Evolutionary conservation across 2,329 filamentous ascomycete genomes (phyloP).

Genomic region (Neurospora sp.): DNA sequence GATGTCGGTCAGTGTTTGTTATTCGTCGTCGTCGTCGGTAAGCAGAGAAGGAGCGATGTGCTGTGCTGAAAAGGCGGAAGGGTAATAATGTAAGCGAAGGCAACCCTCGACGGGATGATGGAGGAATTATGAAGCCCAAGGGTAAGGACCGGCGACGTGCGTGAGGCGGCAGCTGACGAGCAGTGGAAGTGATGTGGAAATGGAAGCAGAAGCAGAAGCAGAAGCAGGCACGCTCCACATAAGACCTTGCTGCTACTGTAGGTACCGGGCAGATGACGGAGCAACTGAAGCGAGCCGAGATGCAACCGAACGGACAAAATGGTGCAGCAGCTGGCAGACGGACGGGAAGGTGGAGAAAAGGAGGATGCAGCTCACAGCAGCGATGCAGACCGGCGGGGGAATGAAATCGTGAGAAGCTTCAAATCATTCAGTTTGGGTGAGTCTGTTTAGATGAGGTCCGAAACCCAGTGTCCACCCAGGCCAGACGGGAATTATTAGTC

Average conservation of each 20-base stretch:
- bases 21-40: neutral
- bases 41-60: neutral
- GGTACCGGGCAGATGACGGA: neutral
- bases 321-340: neutral
- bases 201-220: neutral
- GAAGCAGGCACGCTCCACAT: neutral
- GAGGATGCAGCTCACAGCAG: neutral
- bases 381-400: neutral
- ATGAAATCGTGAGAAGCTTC: neutral
- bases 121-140: neutral
- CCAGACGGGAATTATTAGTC: neutral
- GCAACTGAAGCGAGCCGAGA: neutral
- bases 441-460: neutral
- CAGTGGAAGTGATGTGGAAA: neutral
- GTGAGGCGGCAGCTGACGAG: neutral
- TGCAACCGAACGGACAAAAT: neutral
- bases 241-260: neutral
- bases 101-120: conserved; percentile 8
- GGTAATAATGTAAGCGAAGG: conserved; percentile 13
- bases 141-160: conserved; percentile 2
- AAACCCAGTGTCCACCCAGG: neutral
- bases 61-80: conserved; percentile 2
- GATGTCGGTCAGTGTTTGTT: neutral
- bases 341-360: neutral
- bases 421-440: neutral